Conservation (phyloP, 2,329 filamentous ascomycete species). For the Acephala macrosclerotiorum region DNA sequence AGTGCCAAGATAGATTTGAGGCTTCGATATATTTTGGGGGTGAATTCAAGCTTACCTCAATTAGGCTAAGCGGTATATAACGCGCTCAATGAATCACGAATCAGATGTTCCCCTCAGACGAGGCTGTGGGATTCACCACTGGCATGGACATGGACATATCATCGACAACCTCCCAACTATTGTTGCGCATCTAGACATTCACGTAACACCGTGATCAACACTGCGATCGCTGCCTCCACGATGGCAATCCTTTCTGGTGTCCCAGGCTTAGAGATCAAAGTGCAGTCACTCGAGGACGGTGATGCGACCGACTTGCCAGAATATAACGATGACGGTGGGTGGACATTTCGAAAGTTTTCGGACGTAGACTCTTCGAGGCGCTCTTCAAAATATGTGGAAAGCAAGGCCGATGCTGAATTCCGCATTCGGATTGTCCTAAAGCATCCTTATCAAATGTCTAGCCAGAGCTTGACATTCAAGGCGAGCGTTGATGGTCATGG, state of each 20-base stretch:
- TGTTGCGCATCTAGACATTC: no score
- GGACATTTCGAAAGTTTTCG: constrained; percentile 15
- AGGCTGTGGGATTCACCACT: background rate
- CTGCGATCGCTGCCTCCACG: background rate
- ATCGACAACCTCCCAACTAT: background rate
- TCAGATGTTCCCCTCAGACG: background rate
- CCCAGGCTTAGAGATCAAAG: constrained; percentile 34
- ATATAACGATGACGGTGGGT: constrained; percentile 32
- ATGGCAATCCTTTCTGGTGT: constrained; percentile 37
- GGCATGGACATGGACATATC: background rate
- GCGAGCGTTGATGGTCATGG: constrained; percentile 30
- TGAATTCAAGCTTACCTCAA: background rate
- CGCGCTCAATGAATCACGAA: background rate
- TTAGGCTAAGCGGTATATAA: background rate
- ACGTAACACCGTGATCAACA: background rate
- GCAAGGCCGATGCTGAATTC: constrained; percentile 30
- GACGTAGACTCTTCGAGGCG: constrained; percentile 10
- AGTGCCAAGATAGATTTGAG: background rate
- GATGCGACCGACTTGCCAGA: constrained; percentile 25
- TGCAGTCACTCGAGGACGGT: constrained; percentile 23
- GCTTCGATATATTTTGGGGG: background rate
- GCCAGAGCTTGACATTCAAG: constrained; percentile 23
- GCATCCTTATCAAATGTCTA: constrained; percentile 23
- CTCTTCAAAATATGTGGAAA: constrained; percentile 32
- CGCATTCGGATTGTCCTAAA: constrained; percentile 23